phyloP scores from a whole-genome alignment of 2,329 filamentous ascomycete genomes.

The Scedosporium dehoogii region DNA sequence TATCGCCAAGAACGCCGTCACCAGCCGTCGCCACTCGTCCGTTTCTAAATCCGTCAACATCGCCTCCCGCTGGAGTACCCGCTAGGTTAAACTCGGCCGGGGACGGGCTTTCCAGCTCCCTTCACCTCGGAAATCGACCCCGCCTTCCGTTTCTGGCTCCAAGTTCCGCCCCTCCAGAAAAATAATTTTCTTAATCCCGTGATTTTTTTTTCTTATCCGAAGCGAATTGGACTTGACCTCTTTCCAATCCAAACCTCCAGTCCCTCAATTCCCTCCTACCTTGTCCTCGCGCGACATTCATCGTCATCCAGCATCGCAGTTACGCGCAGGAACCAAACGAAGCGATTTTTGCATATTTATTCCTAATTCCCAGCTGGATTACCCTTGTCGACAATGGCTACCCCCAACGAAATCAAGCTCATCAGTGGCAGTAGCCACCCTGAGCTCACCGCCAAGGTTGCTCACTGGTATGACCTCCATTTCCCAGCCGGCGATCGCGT shows the following conservation, averaged over 20 bases:
- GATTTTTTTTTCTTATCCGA: background rate
- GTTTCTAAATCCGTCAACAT: no score
- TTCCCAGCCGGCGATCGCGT: background rate
- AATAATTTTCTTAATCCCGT: background rate
- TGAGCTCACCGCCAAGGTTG: constrained; percentile 35
- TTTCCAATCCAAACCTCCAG: background rate
- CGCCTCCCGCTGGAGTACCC: background rate
- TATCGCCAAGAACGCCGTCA: no score
- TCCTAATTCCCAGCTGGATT: background rate
- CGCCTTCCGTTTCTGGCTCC: background rate
- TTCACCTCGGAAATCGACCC: constrained; percentile 1
- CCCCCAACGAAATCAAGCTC: constrained; percentile 45
- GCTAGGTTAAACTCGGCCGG: background rate
- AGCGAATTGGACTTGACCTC: no score
- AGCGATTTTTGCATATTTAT: background rate
- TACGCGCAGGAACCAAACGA: background rate
- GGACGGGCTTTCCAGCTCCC: background rate
- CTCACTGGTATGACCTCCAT: constrained; percentile 27
- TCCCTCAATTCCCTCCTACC: background rate
- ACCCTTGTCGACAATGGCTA: constrained; percentile 15
- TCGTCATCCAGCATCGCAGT: background rate
- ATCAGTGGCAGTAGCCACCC: constrained; percentile 39
- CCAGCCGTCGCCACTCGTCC: no score
- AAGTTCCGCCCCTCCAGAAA: background rate
- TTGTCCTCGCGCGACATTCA: background rate